Evolutionary conservation across 805 yeast species (phyloP).

Genomic region (Kazachstania bromeliacearum): DNA sequence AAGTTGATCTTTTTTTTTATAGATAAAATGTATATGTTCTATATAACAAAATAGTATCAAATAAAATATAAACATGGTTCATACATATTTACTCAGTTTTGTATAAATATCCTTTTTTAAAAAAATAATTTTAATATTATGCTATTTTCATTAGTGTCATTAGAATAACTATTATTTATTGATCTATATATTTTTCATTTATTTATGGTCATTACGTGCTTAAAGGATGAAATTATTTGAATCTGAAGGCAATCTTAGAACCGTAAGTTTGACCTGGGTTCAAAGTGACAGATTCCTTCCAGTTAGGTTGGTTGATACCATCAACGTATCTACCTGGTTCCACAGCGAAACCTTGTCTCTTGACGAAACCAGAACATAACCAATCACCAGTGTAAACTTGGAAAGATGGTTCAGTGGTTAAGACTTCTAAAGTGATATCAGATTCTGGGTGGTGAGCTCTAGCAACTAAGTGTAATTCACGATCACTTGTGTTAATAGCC

Average conservation of each 20-base stretch:
- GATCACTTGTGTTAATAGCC: conserved; percentile 29
- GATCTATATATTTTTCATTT: too few relatives aligned
- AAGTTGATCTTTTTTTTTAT: background rate
- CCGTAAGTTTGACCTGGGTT: conserved; percentile 47
- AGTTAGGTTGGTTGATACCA: conserved; percentile 40
- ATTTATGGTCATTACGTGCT: background rate
- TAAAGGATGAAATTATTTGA: conserved; percentile 7
- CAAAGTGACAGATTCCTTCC: conserved; percentile 41
- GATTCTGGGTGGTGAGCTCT: conserved; percentile 40
- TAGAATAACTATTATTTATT: too few relatives aligned
- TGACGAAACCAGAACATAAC: conserved; percentile 31
- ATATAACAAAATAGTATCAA: too few relatives aligned
- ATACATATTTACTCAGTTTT: background rate
- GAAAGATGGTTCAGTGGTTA: conserved; percentile 57
- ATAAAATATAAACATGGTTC: background rate
- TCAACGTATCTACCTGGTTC: conserved; percentile 54
- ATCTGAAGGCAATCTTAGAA: conserved; percentile 29
- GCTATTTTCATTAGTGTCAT: too few relatives aligned
- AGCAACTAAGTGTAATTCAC: conserved; percentile 30
- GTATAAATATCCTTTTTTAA: background rate
- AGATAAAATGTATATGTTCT: background rate
- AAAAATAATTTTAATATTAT: too few relatives aligned
- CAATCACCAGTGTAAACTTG: conserved; percentile 57
- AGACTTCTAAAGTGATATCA: conserved; percentile 33
- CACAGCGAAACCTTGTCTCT: conserved; percentile 47